phyloP scores from a whole-genome alignment of 495 filamentous ascomycete genomes.

The Terfezia claveryi region DNA sequence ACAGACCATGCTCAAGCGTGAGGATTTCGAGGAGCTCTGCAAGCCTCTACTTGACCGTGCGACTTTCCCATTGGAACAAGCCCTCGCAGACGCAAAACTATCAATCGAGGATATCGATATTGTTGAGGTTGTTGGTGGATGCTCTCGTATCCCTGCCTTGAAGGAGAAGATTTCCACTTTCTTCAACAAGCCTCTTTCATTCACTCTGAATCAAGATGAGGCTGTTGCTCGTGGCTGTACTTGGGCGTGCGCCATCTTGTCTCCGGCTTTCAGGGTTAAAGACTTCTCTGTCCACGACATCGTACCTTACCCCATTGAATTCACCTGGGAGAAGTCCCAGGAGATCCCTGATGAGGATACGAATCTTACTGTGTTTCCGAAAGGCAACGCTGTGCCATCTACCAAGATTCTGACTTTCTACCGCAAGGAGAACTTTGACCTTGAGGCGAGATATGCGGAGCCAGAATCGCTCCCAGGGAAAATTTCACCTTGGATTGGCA shows the following conservation, averaged over 20 bases:
- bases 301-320: slow-evolving; percentile 95
- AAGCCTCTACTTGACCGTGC: slow-evolving; percentile 62
- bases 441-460: slow-evolving; percentile 83
- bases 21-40: slow-evolving; percentile 79
- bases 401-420: slow-evolving; percentile 99
- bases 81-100: slow-evolving; percentile 75
- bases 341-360: slow-evolving; percentile 99
- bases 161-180: slow-evolving; percentile 78
- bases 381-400: slow-evolving; percentile 89
- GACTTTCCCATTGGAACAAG: slow-evolving; percentile 60
- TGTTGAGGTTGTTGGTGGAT: slow-evolving; percentile 86
- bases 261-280: slow-evolving; percentile 92
- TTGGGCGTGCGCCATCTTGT: slow-evolving; percentile 95
- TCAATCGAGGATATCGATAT: slow-evolving; percentile 77
- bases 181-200: slow-evolving; percentile 80
- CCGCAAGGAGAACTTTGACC: slow-evolving; percentile 88
- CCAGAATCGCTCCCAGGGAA: slow-evolving; percentile 78
- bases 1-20: slow-evolving; percentile 66
- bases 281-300: slow-evolving; percentile 96
- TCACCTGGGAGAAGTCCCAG: slow-evolving; percentile 96
- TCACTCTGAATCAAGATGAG: slow-evolving; percentile 97
- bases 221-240: slow-evolving; percentile 89
- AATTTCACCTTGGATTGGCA: slow-evolving; percentile 81
- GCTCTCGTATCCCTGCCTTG: slow-evolving; percentile 78
- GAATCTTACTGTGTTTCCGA: slow-evolving; percentile 90